phyloP scores from a whole-genome alignment of 495 filamentous ascomycete species.

The Penicillium malachiteum region DNA sequence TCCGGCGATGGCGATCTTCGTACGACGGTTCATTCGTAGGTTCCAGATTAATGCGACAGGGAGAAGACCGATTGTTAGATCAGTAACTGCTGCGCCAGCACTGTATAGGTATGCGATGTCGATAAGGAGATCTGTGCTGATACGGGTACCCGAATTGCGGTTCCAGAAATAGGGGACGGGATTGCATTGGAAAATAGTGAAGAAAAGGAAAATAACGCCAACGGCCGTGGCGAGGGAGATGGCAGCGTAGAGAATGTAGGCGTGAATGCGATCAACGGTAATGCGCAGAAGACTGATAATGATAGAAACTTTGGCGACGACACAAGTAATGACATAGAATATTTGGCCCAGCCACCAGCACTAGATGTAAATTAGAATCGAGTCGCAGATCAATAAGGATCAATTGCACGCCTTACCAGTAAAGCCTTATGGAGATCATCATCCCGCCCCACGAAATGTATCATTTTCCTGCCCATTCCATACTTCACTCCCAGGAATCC shows the following conservation, averaged over 20 bases:
- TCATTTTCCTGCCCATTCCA: conserved; percentile 29
- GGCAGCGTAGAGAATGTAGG: conserved; percentile 31
- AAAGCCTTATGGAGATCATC: conserved; percentile 24
- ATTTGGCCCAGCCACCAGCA: conserved; percentile 35
- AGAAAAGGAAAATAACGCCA: conserved; percentile 30
- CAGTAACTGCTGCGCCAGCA: conserved; percentile 30
- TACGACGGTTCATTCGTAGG: conserved; percentile 29
- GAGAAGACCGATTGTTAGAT: conserved; percentile 38
- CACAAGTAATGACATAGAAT: conserved; percentile 35
- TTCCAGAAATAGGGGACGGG: conserved; percentile 39
- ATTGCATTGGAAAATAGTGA: conserved; percentile 37
- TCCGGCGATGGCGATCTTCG: conserved; percentile 24
- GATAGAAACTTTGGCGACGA: conserved; percentile 36
- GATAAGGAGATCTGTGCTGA: conserved; percentile 20
- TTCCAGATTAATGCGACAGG: conserved; percentile 31
- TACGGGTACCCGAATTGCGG: conserved; percentile 24
- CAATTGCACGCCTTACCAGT: conserved; percentile 22
- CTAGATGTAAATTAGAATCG: conserved; percentile 8
- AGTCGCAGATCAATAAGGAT: neutral
- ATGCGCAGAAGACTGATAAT: conserved; percentile 40
- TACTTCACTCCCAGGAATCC: conserved; percentile 28
- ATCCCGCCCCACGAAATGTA: conserved; percentile 21
- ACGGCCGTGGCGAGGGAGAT: conserved; percentile 22
- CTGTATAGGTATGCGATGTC: conserved; percentile 40
- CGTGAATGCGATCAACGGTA: conserved; percentile 27